A percentile compares a stretch with the other conserved stretches of the same genome.
These are phyloP conservation scores for Arthrinium puccinioides DNA, from an alignment of 2,329 filamentous ascomycete genomes.

Conservation along the genomic window DNA sequence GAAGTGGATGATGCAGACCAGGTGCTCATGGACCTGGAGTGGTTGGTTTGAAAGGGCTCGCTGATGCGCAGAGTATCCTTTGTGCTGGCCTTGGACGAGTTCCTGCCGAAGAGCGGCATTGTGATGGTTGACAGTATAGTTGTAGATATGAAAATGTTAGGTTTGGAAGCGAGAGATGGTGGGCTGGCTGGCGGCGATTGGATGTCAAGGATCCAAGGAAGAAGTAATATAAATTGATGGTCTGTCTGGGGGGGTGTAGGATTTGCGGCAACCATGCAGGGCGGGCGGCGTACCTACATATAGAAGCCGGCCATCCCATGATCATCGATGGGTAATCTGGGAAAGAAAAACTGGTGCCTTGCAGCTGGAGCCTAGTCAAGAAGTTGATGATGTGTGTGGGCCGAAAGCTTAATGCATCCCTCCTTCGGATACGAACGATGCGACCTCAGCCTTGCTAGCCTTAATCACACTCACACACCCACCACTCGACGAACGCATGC, in stretches of 20 bases:
- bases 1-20: constrained; percentile 9
- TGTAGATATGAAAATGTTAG: neutral
- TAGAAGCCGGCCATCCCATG: constrained; percentile 8
- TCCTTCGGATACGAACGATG: constrained; percentile 5
- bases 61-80: neutral
- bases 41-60: constrained; percentile 11
- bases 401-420: constrained; percentile 7
- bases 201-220: too few species aligned
- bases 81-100: constrained; percentile 1
- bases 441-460: neutral
- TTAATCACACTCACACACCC: too few species aligned
- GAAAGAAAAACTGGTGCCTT: constrained; percentile 12
- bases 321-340: constrained; percentile 7
- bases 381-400: constrained; percentile 2
- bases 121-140: neutral
- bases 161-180: too few species aligned
- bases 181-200: too few species aligned
- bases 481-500: constrained; percentile 12
- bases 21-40: constrained; percentile 7
- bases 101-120: neutral
- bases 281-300: too few species aligned
- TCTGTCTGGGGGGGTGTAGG: too few species aligned
- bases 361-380: constrained; percentile 9
- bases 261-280: too few species aligned
- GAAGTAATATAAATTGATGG: too few species aligned